These are phyloP conservation scores for Tillandsia fasciculata DNA, from an alignment of 176 grass and related monocot genomes.

Conservation along the genomic window DNA sequence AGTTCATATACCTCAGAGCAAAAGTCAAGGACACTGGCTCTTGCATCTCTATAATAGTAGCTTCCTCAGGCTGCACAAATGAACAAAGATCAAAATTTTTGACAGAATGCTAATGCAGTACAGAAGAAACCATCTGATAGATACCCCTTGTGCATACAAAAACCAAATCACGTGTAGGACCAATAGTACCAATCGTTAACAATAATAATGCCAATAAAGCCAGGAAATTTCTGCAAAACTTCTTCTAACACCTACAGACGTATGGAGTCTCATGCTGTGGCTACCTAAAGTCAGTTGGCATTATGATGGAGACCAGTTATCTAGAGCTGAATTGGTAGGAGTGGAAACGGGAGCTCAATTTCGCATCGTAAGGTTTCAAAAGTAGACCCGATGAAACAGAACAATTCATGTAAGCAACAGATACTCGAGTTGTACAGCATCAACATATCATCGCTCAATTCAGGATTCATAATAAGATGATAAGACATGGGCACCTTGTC, in stretches of 20 bases:
- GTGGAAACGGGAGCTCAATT: too few relatives aligned
- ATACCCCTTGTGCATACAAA: not conserved
- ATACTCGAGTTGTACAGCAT: too few relatives aligned
- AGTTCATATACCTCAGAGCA: constrained; percentile 33
- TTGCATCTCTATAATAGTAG: constrained; percentile 32
- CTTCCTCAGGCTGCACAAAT: constrained; percentile 15
- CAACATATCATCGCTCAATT: too few relatives aligned
- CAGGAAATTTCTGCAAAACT: not conserved
- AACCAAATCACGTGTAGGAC: not conserved
- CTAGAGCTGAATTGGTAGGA: too few relatives aligned
- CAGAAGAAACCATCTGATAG: not conserved
- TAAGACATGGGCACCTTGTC: constrained; percentile 13
- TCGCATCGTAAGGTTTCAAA: too few relatives aligned
- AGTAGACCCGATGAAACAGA: too few relatives aligned
- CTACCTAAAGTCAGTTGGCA: too few relatives aligned
- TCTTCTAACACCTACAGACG: too few relatives aligned
- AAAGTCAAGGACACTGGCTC: constrained; percentile 28
- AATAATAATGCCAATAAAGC: not conserved
- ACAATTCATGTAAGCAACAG: too few relatives aligned
- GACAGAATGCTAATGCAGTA: not conserved
- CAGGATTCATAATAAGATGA: not conserved
- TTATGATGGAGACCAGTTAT: too few relatives aligned
- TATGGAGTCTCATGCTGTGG: too few relatives aligned
- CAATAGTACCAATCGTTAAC: not conserved
- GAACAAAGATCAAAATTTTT: not conserved